phyloP scores from a whole-genome alignment of 169 alveolate species.

The Eimeria necatrix region DNA sequence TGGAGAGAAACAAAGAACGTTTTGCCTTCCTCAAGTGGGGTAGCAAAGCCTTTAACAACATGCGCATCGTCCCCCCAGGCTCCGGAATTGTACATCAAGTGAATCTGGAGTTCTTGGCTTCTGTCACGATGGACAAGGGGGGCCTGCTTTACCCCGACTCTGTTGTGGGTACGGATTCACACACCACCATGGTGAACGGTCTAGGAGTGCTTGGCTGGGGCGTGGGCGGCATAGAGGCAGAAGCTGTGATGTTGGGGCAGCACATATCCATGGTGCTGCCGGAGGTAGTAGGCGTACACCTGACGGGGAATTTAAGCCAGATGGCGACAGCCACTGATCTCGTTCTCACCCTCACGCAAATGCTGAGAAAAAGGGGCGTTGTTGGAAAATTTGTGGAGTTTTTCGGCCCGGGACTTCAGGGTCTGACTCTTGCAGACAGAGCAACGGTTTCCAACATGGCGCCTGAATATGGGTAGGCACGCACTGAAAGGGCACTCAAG shows the following conservation, averaged over 20 bases:
- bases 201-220: constrained; percentile 98
- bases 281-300: constrained; percentile 96
- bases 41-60: constrained; percentile 95
- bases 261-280: constrained; percentile 98
- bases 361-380: constrained; percentile 96
- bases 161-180: constrained; percentile 97
- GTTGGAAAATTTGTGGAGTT: constrained; percentile 98
- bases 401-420: constrained; percentile 95
- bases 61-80: constrained; percentile 98
- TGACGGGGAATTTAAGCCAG: constrained; percentile 94
- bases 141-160: constrained; percentile 95
- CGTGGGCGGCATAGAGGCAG: constrained; percentile 99
- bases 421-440: constrained; percentile 95
- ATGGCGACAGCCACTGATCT: constrained; percentile 96
- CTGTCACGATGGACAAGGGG: constrained; percentile 87
- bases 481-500: background rate
- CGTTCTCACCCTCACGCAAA: constrained; percentile 92
- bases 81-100: constrained; percentile 98
- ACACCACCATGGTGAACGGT: constrained; percentile 99
- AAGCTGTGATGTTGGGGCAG: constrained; percentile 98
- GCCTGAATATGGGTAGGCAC: constrained; percentile 95
- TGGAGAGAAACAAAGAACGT: constrained; percentile 95
- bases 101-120: constrained; percentile 93
- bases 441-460: constrained; percentile 98
- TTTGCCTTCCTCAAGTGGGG: constrained; percentile 98